Base-by-base conservation (phyloP, 1,284 basidiomycete species). In the Pseudozyma tsukubaensis region DNA sequence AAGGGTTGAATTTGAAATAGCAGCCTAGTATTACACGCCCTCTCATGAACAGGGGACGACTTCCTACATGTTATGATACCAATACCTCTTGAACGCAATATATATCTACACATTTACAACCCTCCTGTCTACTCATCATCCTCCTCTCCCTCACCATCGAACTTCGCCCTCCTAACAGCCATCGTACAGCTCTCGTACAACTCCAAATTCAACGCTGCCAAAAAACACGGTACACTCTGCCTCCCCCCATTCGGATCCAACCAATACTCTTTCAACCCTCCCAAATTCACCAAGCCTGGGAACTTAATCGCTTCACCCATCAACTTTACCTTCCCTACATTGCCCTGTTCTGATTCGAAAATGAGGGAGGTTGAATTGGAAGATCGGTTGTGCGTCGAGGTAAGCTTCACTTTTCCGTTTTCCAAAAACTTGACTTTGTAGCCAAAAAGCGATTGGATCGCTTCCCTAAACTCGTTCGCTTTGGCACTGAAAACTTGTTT, bases 341-440 rank as follows among this genome's bases (percentile, higher is more conserved):
- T 86, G 10, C 86, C 86, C 14, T 49, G 64, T 34, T 86, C 84
- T 61, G 85, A 86, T 61, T 85, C 85, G 51, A 88, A 85, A 3
- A 86, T 85, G 32, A 88, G 76, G 29, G 85, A 85, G 71, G 86
- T 86, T 1, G 42, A 50, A 50, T 86, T 86, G 60, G 87, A 86
- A 9, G 64, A 65, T 2, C 87, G 86, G 3, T 87, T 87, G 83
- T 90, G 94, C 61, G 91, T 87, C n/a, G 90, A 91, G 4, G 92
- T 94, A 56, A 94, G 89, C 37, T 92, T 88, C 44, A 94, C 90
- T 71, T 92, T 90, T 0, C 92, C 92, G 57, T 92, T 93, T 4
- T 90, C 91, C 68, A 92, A 90, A 82, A 94, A 94, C 1, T 90
- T 90, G 39, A 94, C 87, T 83, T 93, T 94, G 74, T 93, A 89